A percentile compares a stretch with the other conserved stretches of the same genome.
phyloP scores from a whole-genome alignment of 257 asterid species.

The Solanum sparsipilum region DNA sequence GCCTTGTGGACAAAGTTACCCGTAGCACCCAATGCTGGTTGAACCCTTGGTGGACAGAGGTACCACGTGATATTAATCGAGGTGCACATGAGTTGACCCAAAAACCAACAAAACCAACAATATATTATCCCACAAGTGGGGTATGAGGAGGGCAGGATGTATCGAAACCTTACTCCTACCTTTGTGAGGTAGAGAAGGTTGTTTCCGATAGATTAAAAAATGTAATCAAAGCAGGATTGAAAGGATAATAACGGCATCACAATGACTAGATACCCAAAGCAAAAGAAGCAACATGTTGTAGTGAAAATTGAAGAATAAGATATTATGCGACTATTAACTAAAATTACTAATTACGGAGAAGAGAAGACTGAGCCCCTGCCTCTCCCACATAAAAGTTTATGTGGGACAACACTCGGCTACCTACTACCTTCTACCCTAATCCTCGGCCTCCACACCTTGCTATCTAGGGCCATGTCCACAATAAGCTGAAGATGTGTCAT shows the following conservation, averaged over 20 bases:
- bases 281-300: neutral
- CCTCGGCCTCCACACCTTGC: neutral
- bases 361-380: neutral
- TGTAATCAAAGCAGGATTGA: neutral
- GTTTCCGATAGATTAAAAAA: neutral
- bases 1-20: neutral
- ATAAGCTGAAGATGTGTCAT: neutral
- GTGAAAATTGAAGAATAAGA: neutral
- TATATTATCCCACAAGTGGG: neutral
- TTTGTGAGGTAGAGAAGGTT: neutral
- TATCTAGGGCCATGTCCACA: neutral
- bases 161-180: neutral
- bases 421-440: neutral
- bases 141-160: neutral
- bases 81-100: neutral
- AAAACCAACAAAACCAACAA: neutral
- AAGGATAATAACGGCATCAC: neutral
- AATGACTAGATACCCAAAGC: neutral
- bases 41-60: neutral
- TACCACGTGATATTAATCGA: neutral
- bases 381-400: neutral
- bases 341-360: neutral
- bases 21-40: neutral
- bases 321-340: neutral
- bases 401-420: neutral